Base-by-base conservation (phyloP, 805 yeast species). In the Zygosaccharomyces siamensis region DNA sequence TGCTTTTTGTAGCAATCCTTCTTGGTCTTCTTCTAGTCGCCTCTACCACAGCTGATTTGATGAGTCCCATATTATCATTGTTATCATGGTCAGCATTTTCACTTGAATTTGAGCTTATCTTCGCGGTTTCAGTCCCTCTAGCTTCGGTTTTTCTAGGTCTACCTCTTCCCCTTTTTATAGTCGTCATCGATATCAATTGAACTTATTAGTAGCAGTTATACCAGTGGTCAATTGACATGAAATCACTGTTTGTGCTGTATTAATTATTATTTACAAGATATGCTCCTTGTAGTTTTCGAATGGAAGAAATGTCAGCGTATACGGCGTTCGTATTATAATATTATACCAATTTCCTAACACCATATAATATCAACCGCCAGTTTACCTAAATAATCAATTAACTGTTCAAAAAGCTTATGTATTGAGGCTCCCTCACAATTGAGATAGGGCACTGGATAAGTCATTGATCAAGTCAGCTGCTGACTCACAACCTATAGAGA, bases 401-500 rank as follows among this genome's bases (percentile, higher is more conserved):
- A 4, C 24, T 23, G 24, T 23, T 14, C 21, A 18, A 16, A 10
- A 4, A 10, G 7, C 3, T 6, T 10, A 14, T 33, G 21, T 6
- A 33, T 30, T 7, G 14, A 26, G 4, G 30, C 12, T 23, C 21
- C 5, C 18, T 30, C 30, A 33, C 16, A 41, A 11, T 30, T 30
- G 36, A n/a, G 14, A 18, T 16, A 41, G 64, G 5, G 86, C 92
- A n/a, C 66, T 67, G n/a, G 70, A 73, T 12, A 90, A 70, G 62
- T 92, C 97, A 0, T 67, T 75, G 45, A 89, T 85, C 58, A 90
- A 73, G 61, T 90, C 97, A 3, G 84, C 77, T 2, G 79, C 72
- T 56, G 84, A 78, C 64, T 90, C 97, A 41, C 83, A 75, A 20
- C 97, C 98, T 39, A 86, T 73, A 51, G 95, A 86, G 5, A 90